Evolutionary conservation across 2,329 filamentous ascomycete genomes (phyloP), one percentile per base, ranked within the genome.

Genomic region (Aspergillus phoenicis): DNA sequence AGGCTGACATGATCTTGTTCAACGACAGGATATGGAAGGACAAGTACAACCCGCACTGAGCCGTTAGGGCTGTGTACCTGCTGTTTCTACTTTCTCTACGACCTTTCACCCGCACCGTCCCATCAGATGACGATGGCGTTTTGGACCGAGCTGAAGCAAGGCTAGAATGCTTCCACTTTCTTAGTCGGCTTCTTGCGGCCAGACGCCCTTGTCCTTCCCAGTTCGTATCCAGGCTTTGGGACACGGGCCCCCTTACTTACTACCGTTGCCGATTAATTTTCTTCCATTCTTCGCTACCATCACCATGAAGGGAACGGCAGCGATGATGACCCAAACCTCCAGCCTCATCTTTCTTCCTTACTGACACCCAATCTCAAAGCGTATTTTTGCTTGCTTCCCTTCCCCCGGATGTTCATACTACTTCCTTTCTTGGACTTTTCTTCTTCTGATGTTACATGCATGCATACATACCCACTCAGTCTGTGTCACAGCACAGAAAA

Each of bases 1-100:
- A 66, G 60, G 66, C 70, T 71, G 64, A 69, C 64, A 61, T 61
- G 55, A 60, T 51, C 17, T 39, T 55, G 33, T 39, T 39, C 60
- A 28, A n/a, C 51, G 45, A 53, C 59, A 96, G 92, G 93, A 97
- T 98, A 73, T 97, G 94, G 92, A 98, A 98, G 77, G 93, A 96
- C 64, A 98, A 98, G 80, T 97, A 98, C 80, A 85, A 82, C 64
- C 81, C 83, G 20, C 82, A 82, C 71, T 81, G 72, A 68, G 38
- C 8, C 5, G 24, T 15, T 22, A 33, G n/a, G 15, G 26, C n/a
- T 45, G 20, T 45, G 38, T 39, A 28, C 36, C 39, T 39, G 22
- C 17, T 28, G 52, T 36, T 36, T 15, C 11, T 62, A 60, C 28
- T 26, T 13, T 48, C 41, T 24, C 45, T 30, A 49, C 45, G 45